Base-by-base conservation (phyloP, 73 alveolate species). In the Blepharisma stoltei region DNA sequence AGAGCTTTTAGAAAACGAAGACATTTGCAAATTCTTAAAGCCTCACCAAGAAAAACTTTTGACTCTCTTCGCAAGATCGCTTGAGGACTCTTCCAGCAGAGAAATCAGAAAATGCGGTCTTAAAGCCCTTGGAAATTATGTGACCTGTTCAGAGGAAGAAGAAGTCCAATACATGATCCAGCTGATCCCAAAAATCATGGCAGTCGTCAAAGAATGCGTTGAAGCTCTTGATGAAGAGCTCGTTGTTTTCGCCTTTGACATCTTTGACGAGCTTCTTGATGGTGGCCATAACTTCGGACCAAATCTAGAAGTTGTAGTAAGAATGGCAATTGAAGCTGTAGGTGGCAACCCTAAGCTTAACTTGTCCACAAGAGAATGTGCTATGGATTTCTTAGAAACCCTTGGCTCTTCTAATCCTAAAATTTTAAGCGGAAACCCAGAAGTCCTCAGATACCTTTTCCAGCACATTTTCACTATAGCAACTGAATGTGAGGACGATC, bases 1-100 rank as follows among this genome's bases (percentile, higher is more conserved):
- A n/a, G 55, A 38, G 65, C 67, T 69, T 4, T 44, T 69, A 69
- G 79, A 69, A 69, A 69, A 69, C 41, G 54, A 18, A 14, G 65
- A 69, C 21, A n/a, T 69, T 44, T 44, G 67, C 65, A 69, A 9
- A 3, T 7, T 69, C 45, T 25, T 60, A 18, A 60, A 60, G 23
- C 73, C 73, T 69, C 79, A 69, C n/a, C 65, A 69, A 69, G 79
- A 69, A 44, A 69, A 44, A 5, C 65, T 69, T 25, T 14, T 18
- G 46, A n/a, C 21, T 18, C 79, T 69, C 65, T 69, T 69, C 38
- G 79, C 79, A 69, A 7, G 20, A 43, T 44, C 79, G 1, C 38
- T 69, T 7, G 55, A 69, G 3, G 79, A 60, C 45, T n/a, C 73
- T 60, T 60, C 79, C 32, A 69, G 79, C 60, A 11, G 55, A 38